Evolutionary conservation across 2,329 filamentous ascomycete genomes (phyloP).

Genomic region (Apiospora arundinis): DNA sequence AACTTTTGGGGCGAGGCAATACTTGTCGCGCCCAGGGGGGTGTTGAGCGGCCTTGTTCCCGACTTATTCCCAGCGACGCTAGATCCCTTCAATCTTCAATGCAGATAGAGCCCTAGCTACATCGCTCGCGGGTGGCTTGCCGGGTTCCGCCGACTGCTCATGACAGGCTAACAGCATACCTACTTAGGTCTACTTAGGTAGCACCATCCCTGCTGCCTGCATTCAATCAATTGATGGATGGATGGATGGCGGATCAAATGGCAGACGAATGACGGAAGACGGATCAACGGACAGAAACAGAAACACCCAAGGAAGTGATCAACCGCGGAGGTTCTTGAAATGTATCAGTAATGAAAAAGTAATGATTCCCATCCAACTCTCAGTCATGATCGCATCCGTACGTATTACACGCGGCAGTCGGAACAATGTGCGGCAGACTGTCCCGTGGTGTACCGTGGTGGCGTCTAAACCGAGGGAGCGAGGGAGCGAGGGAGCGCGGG

Average conservation of each 20-base stretch:
- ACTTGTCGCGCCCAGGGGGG: neutral
- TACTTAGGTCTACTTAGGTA: no score
- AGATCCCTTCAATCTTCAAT: neutral
- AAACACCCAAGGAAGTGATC: neutral
- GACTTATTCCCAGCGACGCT: constrained; percentile 25
- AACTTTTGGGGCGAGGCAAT: neutral
- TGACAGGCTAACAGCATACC: neutral
- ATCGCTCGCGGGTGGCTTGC: neutral
- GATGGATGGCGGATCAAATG: no score
- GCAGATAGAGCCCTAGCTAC: neutral
- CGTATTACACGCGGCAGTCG: neutral
- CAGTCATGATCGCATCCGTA: neutral
- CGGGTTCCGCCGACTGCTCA: neutral
- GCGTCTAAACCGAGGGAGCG: no score
- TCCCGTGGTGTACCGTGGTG: no score
- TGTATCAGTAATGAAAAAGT: neutral
- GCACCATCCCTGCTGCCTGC: neutral
- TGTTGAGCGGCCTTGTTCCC: constrained; percentile 13
- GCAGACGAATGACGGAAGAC: constrained; percentile 5
- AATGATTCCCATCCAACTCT: neutral
- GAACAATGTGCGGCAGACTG: no score
- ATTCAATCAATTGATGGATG: no score
- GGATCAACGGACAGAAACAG: constrained; percentile 8
- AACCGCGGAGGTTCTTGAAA: neutral
- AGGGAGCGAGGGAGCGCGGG: neutral